Base-by-base conservation (phyloP, 805 yeast species). In the Kodamaea fukazawae region DNA sequence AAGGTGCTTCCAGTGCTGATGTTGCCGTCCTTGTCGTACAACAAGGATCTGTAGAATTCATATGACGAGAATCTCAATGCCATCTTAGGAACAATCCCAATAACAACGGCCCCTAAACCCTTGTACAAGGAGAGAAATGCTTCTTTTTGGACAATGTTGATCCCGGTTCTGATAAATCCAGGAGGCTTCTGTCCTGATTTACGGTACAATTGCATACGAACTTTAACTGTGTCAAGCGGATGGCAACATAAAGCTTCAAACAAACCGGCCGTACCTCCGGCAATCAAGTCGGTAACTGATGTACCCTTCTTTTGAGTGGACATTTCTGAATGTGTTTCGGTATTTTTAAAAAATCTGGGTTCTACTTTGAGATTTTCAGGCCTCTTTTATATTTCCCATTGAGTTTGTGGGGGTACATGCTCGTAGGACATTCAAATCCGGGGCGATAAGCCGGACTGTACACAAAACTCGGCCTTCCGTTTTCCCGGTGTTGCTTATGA, bases 61-160 rank as follows among this genome's bases (percentile, higher is more conserved):
- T 89, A 91, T 3, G 97, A 86, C 30, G 96, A 84, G 71, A 91
- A 91, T 59, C 99, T 77, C 50, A 91, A 86, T 26, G 96, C 98
- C 99, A 91, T 91, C 62, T 91, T 91, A 42, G 99, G 99, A 38
- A 91, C 96, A 56, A 91, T 91, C 43, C 99, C 99, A 58, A 91
- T 86, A 44, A 89, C 86, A 43, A 91, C 99, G 15, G 99, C 98
- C 20, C 97, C 97, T 38, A 91, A 75, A 41, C 99, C 99, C 62
- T 91, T 90, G 71, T 91, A 91, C 17, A 91, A 75, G 4, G 96
- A 91, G 39, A 87, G 70, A 45, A 87, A 74, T 4, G 95, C 84
- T 62, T 91, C 98, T 45, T 86, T 79, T 43, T 74, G 73, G 41
- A 81, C 86, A 49, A 91, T 90, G 44, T 75, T 72, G 38, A 76